Percentiles rank a stretch among this genome's conserved stretches.
Conservation (phyloP, 495 filamentous ascomycete genomes). For the Xylaria palmicola region DNA sequence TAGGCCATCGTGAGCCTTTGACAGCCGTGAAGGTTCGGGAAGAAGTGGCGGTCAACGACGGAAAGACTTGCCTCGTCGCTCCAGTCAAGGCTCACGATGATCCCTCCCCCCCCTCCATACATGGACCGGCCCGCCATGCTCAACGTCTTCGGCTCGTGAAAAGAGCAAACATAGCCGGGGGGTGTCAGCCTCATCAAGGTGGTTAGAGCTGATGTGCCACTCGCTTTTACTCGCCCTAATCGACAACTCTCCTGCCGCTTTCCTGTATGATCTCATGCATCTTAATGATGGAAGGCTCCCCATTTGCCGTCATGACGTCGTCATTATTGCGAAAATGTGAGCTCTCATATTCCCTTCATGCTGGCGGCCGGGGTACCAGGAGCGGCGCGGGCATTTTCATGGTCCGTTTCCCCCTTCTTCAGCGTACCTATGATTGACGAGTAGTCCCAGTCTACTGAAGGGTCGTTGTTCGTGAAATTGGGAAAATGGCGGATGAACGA, state of each 20-base stretch:
- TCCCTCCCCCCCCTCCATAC: not conserved
- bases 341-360: conserved; percentile 6
- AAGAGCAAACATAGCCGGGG: conserved; percentile 7
- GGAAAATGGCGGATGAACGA: not conserved
- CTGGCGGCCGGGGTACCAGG: not conserved
- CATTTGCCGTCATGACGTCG: not conserved
- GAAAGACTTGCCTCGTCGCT: not conserved
- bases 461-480: not conserved
- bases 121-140: not conserved
- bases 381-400: not conserved
- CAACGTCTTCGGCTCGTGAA: not conserved
- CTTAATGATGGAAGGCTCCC: not conserved
- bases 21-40: not conserved
- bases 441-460: not conserved
- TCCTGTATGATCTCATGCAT: conserved; percentile 6
- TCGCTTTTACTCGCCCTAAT: not conserved
- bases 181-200: not conserved
- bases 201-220: not conserved
- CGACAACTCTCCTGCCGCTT: conserved; percentile 7
- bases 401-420: not conserved
- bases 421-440: not conserved
- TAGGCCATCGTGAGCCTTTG: not conserved
- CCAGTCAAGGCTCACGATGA: not conserved
- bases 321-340: not conserved
- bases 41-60: conserved; percentile 10